phyloP scores from a whole-genome alignment of 2,329 filamentous ascomycete species.

The Delphinella strobiligena region DNA sequence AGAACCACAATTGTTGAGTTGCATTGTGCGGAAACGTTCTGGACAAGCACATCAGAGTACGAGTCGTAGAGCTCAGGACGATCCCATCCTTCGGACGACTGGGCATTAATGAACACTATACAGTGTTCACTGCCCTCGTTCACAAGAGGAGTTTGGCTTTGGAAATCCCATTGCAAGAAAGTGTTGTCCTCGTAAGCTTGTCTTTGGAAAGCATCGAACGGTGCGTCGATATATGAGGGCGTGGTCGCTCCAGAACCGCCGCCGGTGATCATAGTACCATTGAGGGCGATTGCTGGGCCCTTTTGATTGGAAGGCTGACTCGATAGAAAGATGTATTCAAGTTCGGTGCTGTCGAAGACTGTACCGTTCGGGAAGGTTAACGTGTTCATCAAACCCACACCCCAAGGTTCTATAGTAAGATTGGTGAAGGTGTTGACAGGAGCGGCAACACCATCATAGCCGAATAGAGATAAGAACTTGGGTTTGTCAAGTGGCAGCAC shows the following conservation, averaged over 20 bases:
- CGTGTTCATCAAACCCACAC: not conserved
- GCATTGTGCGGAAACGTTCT: slow-evolving; percentile 46
- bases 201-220: slow-evolving; percentile 23
- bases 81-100: slow-evolving; percentile 26
- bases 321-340: slow-evolving; percentile 14
- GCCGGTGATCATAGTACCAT: slow-evolving; percentile 23
- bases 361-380: not conserved
- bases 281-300: slow-evolving; percentile 9
- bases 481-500: slow-evolving; percentile 41
- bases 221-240: slow-evolving; percentile 22
- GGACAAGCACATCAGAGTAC: slow-evolving; percentile 43
- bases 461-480: slow-evolving; percentile 46
- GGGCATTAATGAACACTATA: slow-evolving; percentile 51
- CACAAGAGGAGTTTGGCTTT: slow-evolving; percentile 35
- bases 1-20: slow-evolving; percentile 52
- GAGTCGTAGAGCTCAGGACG: slow-evolving; percentile 23
- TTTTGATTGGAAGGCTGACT: slow-evolving; percentile 22
- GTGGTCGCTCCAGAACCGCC: slow-evolving; percentile 23
- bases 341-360: slow-evolving; percentile 2
- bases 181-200: slow-evolving; percentile 40
- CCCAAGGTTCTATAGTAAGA: slow-evolving; percentile 1
- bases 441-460: slow-evolving; percentile 41
- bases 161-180: slow-evolving; percentile 48
- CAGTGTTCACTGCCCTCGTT: slow-evolving; percentile 27
- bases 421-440: slow-evolving; percentile 1